Percentiles rank a stretch among this genome's conserved stretches.
These are phyloP conservation scores for Mortierella sp. DNA, from an alignment of 371 early-diverging fungal species.

Conservation along the genomic window DNA sequence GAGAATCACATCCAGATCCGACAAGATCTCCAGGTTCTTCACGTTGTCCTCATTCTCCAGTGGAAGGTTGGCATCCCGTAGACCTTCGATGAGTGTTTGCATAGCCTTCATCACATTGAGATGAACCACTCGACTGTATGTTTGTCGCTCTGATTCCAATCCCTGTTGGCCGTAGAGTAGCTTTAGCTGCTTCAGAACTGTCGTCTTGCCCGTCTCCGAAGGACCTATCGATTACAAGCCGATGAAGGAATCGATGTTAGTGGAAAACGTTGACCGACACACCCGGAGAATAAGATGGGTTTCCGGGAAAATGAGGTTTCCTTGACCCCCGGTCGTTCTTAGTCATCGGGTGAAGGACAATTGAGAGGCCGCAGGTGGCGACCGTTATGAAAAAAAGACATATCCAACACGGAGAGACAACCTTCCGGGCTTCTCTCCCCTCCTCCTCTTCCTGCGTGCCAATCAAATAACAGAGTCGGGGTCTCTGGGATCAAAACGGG, in stretches of 20 bases:
- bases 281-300: no score
- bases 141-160: constrained; percentile 51
- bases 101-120: constrained; percentile 58
- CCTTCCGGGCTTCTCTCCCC: no score
- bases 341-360: no score
- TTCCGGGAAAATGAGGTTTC: no score
- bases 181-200: constrained; percentile 58
- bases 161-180: constrained; percentile 56
- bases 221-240: constrained; percentile 39
- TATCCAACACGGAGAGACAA: no score
- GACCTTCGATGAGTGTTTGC: constrained; percentile 41
- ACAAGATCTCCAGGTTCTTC: constrained; percentile 53
- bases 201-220: constrained; percentile 60
- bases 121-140: constrained; percentile 54
- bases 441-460: no score
- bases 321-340: no score
- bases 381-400: no score
- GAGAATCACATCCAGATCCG: constrained; percentile 34
- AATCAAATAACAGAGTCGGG: no score
- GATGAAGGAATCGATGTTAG: not conserved
- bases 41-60: constrained; percentile 39
- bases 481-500: no score
- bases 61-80: constrained; percentile 25
- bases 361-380: no score
- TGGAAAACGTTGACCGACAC: not conserved